Evolutionary conservation across 805 yeast genomes (phyloP).

Genomic region (Candida namnaoensis): DNA sequence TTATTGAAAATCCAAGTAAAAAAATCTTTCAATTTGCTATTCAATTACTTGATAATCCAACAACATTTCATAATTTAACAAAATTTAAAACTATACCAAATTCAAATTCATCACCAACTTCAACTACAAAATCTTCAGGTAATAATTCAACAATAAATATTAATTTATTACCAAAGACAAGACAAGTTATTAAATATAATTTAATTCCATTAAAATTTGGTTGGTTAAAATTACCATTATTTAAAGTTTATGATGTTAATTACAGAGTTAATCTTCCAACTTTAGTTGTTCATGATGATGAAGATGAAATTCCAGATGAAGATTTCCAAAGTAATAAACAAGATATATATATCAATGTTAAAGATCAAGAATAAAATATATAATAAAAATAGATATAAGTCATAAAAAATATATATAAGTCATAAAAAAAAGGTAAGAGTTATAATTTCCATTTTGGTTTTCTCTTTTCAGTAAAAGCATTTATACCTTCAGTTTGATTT

Average conservation of each 20-base stretch:
- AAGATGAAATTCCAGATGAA: constrained; percentile 2
- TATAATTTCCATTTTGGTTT: constrained; percentile 18
- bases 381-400: too few relatives aligned
- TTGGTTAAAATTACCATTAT: constrained; percentile 43
- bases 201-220: constrained; percentile 10
- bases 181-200: constrained; percentile 32
- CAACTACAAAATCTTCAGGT: too few relatives aligned
- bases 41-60: constrained; percentile 26
- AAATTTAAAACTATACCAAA: constrained; percentile 11
- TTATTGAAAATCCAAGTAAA: constrained; percentile 70
- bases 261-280: constrained; percentile 56
- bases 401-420: too few relatives aligned
- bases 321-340: constrained; percentile 1
- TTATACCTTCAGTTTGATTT: constrained; percentile 43
- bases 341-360: background rate
- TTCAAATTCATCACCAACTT: constrained; percentile 17
- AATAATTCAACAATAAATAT: too few relatives aligned
- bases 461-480: constrained; percentile 39
- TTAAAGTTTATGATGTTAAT: constrained; percentile 60
- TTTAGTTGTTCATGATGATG: constrained; percentile 28
- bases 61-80: constrained; percentile 17
- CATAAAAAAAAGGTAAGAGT: background rate
- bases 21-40: constrained; percentile 57
- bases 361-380: too few relatives aligned
- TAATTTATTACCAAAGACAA: constrained; percentile 50